These are phyloP conservation scores for Pyricularia sp. DNA, from an alignment of 2,329 filamentous ascomycete species.

Conservation along the genomic window DNA sequence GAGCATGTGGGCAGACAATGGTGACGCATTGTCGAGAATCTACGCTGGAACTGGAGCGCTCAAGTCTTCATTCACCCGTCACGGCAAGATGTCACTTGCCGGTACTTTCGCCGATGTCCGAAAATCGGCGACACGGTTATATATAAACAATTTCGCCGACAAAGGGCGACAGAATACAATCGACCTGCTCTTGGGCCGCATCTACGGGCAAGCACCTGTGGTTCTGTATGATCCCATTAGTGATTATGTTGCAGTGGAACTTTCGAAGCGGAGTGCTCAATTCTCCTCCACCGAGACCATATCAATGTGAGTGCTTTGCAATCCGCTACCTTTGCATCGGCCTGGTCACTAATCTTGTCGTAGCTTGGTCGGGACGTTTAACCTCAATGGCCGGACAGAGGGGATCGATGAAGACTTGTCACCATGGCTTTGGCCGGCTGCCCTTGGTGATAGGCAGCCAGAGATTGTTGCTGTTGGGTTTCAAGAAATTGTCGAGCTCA, in stretches of 20 bases:
- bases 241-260: constrained; percentile 70
- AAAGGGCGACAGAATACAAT: constrained; percentile 89
- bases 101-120: constrained; percentile 89
- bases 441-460: constrained; percentile 49
- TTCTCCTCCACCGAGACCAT: constrained; percentile 66
- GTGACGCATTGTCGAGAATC: constrained; percentile 84
- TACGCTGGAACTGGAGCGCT: constrained; percentile 93
- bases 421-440: constrained; percentile 66
- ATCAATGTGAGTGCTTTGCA: constrained; percentile 45
- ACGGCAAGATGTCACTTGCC: constrained; percentile 89
- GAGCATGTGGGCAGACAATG: constrained; percentile 93
- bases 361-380: constrained; percentile 71
- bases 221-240: constrained; percentile 89
- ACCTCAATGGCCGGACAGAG: constrained; percentile 76
- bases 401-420: constrained; percentile 71
- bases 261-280: constrained; percentile 53
- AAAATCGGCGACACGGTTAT: constrained; percentile 86
- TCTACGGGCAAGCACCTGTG: constrained; percentile 73
- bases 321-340: not conserved
- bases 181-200: constrained; percentile 74
- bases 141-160: constrained; percentile 96
- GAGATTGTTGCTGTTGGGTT: constrained; percentile 86
- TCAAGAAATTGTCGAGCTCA: constrained; percentile 96
- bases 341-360: not conserved
- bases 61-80: constrained; percentile 87